Percentiles rank a stretch among this genome's conserved stretches.
Conservation (phyloP, 208 protist species). For the Leishmania guyanensis region DNA sequence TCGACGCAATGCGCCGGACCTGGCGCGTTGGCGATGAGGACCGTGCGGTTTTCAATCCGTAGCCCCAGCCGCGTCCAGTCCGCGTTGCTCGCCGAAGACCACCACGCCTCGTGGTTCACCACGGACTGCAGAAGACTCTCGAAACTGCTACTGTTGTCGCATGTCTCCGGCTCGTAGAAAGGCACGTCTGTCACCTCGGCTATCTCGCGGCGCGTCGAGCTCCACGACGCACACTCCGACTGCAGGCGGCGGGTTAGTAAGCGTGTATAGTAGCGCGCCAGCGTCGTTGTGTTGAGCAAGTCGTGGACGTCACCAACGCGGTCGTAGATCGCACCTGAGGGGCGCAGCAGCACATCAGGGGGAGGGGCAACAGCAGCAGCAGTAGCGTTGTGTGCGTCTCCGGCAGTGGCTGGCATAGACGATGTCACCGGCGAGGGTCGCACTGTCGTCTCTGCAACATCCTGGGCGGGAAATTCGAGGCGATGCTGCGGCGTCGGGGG, state of each 20-base stretch:
- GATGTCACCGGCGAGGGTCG: neutral
- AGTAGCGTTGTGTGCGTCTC: neutral
- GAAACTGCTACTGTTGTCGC: conserved; percentile 22
- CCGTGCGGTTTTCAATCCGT: neutral
- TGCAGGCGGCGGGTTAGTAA: conserved; percentile 26
- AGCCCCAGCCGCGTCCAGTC: conserved; percentile 11
- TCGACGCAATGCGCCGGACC: neutral
- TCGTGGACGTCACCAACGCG: conserved; percentile 18
- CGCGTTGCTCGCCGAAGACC: neutral
- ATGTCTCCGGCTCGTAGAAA: conserved; percentile 18
- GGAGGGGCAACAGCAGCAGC: neutral
- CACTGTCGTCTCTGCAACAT: neutral
- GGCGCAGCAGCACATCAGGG: conserved; percentile 4
- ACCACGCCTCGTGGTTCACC: neutral
- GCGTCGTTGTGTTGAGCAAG: neutral
- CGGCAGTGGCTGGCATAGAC: neutral
- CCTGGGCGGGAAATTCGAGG: neutral
- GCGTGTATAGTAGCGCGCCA: conserved; percentile 22
- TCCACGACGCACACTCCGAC: conserved; percentile 15
- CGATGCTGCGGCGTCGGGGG: conserved; percentile 18
- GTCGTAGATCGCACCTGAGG: conserved; percentile 33
- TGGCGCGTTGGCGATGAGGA: neutral
- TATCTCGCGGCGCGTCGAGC: conserved; percentile 15
- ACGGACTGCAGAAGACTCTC: conserved; percentile 5
- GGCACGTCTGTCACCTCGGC: conserved; percentile 10